Percentiles rank a stretch among this genome's conserved stretches.
Conservation (phyloP, 2,329 filamentous ascomycete genomes). For the Aspergillus aculeatus region DNA sequence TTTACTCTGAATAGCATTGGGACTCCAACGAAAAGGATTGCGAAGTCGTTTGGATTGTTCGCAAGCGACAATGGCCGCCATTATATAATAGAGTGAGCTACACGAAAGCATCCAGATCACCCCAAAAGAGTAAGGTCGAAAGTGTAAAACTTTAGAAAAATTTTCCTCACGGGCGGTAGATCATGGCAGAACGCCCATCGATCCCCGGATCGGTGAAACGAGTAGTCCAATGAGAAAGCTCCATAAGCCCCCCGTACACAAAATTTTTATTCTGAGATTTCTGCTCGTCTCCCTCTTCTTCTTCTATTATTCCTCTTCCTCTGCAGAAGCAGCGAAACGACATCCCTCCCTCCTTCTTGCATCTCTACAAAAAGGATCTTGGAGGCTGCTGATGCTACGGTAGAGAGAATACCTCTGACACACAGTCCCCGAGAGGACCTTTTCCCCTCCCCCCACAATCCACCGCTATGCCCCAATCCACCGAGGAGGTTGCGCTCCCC, state of each 20-base stretch:
- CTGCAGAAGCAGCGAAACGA: constrained; percentile 31
- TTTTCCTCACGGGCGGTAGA: constrained; percentile 20
- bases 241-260: constrained; percentile 21
- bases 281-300: constrained; percentile 21
- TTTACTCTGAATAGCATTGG: background rate
- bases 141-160: constrained; percentile 11
- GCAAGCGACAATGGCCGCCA: background rate
- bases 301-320: constrained; percentile 25
- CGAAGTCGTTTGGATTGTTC: background rate
- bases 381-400: constrained; percentile 40
- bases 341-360: constrained; percentile 16
- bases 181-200: constrained; percentile 17
- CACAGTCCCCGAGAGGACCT: constrained; percentile 42
- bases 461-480: constrained; percentile 32
- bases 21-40: background rate
- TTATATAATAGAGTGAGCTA: background rate
- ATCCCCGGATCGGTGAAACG: constrained; percentile 22
- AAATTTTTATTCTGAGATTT: constrained; percentile 28
- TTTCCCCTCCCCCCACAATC: constrained; percentile 24
- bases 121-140: background rate
- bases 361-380: constrained; percentile 23
- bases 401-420: constrained; percentile 33
- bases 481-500: constrained; percentile 34
- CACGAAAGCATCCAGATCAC: background rate
- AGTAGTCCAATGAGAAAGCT: constrained; percentile 24